These are phyloP conservation scores for Corniculantispora saksenae DNA, from an alignment of 2,329 filamentous ascomycete species.

Conservation along the genomic window DNA sequence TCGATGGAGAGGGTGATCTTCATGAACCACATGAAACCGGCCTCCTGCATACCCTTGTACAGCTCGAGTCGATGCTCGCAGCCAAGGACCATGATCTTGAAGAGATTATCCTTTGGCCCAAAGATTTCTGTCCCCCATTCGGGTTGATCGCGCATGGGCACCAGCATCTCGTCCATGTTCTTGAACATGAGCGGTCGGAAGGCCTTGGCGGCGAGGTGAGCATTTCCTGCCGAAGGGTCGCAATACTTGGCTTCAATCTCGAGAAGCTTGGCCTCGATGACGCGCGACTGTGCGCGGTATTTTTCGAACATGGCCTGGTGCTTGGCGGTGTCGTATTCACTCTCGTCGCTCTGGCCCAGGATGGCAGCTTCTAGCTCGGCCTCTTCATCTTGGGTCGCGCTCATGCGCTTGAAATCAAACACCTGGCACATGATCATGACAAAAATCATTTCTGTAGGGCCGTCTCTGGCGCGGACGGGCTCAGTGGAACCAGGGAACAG, in stretches of 20 bases:
- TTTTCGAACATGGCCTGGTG: conserved; percentile 39
- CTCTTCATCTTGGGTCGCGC: conserved; percentile 38
- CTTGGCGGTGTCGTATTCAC: conserved; percentile 30
- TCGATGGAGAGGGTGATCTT: conserved; percentile 57
- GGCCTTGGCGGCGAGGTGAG: conserved; percentile 52
- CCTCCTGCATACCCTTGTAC: conserved; percentile 44
- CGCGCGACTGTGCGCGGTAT: conserved; percentile 43
- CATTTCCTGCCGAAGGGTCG: conserved; percentile 52
- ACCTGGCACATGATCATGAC: conserved; percentile 53
- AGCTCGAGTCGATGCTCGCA: conserved; percentile 49
- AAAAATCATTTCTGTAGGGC: conserved; percentile 63
- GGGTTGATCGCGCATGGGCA: conserved; percentile 47
- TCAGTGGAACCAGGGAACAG: conserved; percentile 55
- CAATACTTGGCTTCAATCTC: conserved; percentile 52
- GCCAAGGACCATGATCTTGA: conserved; percentile 53
- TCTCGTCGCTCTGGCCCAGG: conserved; percentile 43
- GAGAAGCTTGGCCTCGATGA: conserved; percentile 44
- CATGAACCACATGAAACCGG: conserved; percentile 58
- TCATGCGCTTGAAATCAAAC: conserved; percentile 42
- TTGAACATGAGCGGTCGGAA: conserved; percentile 49
- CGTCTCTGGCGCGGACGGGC: conserved; percentile 52
- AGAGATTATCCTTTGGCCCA: conserved; percentile 53
- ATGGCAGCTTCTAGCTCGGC: conserved; percentile 52
- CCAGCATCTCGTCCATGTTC: conserved; percentile 51
- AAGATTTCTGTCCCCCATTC: conserved; percentile 53